Evolutionary conservation across 176 grass and related monocot species (phyloP).

Genomic region (Oryza punctata): DNA sequence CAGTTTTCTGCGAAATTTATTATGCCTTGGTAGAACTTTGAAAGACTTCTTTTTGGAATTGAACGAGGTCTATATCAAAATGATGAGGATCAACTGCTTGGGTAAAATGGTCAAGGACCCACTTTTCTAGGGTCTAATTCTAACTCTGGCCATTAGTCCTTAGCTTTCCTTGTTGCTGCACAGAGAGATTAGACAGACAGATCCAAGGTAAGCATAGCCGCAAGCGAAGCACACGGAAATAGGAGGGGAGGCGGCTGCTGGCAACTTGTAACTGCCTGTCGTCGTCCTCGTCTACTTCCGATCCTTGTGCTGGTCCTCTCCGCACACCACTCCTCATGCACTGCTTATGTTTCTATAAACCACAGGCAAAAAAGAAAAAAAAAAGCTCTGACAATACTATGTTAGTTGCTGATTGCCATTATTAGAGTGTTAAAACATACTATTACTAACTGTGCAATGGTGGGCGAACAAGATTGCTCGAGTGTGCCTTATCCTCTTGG

Average conservation of each 20-base stretch:
- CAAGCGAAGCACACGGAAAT: not conserved
- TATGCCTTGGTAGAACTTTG: no score
- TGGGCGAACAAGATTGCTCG: not conserved
- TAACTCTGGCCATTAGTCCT: not conserved
- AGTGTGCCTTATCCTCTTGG: not conserved
- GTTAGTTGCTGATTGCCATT: not conserved
- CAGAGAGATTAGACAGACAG: not conserved
- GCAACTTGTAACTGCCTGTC: not conserved
- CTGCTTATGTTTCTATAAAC: not conserved
- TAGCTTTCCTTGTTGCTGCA: not conserved
- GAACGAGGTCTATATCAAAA: not conserved
- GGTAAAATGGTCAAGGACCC: not conserved
- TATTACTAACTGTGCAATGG: not conserved
- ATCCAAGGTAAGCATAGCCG: not conserved
- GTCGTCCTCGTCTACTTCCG: not conserved
- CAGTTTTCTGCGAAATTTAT: no score
- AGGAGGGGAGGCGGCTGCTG: not conserved
- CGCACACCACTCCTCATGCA: not conserved
- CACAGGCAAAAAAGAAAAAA: not conserved
- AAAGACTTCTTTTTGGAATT: not conserved
- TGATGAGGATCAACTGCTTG: not conserved
- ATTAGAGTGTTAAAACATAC: not conserved
- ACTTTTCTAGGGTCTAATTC: not conserved
- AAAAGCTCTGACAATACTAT: no score
- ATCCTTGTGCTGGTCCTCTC: not conserved